Percentiles rank a stretch among this genome's conserved stretches.
Conservation (phyloP, 176 grass and related monocot genomes). For the Guadua angustifolia region DNA sequence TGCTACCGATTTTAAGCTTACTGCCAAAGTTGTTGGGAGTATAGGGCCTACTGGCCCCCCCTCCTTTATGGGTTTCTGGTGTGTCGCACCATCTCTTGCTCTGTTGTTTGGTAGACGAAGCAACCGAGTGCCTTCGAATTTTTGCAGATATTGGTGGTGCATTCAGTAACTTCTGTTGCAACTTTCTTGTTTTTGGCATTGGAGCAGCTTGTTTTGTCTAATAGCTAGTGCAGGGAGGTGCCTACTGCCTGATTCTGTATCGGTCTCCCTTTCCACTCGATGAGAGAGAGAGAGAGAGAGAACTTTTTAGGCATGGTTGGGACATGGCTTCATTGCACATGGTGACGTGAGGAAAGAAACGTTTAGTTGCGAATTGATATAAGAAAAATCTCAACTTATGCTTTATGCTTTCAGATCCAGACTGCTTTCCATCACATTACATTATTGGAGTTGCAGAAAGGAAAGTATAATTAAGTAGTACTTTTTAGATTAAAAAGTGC, state of each 20-base stretch:
- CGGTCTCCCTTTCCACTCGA: not conserved
- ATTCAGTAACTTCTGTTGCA: conserved; percentile 45
- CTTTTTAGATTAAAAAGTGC: not conserved
- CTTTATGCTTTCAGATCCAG: conserved; percentile 17
- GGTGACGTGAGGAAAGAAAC: not conserved
- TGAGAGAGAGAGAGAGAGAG: not conserved
- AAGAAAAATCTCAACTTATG: conserved; percentile 1
- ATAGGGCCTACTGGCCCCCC: conserved; percentile 39
- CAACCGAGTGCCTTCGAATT: conserved; percentile 34
- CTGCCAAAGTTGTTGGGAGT: conserved; percentile 45
- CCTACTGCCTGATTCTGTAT: conserved; percentile 30
- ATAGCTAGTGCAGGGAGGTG: conserved; percentile 3
- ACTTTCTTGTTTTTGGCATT: conserved; percentile 43
- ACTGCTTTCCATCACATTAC: not conserved
- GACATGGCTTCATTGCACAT: conserved; percentile 46
- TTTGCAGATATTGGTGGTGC: conserved; percentile 35
- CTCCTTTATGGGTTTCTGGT: conserved; percentile 51
- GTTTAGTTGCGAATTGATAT: not conserved
- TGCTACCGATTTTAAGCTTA: conserved; percentile 42
- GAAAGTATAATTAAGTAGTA: not conserved
- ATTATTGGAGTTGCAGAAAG: not conserved
- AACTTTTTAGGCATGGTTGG: conserved; percentile 29
- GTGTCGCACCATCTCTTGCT: conserved; percentile 47
- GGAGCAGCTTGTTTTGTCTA: conserved; percentile 23
- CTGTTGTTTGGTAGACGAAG: conserved; percentile 44